These are phyloP conservation scores for Fusarium domesticum DNA, from an alignment of 2,329 filamentous ascomycete species.

Conservation along the genomic window DNA sequence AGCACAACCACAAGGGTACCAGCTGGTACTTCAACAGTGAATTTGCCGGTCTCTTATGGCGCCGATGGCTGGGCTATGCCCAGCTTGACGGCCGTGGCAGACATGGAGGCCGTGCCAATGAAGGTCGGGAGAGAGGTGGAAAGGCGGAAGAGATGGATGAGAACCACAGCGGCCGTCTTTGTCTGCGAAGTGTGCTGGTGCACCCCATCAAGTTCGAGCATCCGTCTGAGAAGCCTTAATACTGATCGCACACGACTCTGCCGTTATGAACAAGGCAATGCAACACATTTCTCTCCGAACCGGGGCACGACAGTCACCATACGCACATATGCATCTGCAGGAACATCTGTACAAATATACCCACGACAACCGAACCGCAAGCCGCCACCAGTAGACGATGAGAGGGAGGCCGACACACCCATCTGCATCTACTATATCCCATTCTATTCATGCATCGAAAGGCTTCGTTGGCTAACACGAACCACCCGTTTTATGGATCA, in stretches of 20 bases:
- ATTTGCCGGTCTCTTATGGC: constrained; percentile 75
- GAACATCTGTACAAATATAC: constrained; percentile 33
- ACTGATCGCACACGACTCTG: constrained; percentile 12
- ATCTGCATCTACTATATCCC: constrained; percentile 23
- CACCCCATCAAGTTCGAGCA: constrained; percentile 75
- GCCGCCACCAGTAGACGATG: constrained; percentile 21
- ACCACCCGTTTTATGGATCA: constrained; percentile 24
- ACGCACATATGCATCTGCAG: constrained; percentile 31
- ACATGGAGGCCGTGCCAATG: constrained; percentile 48
- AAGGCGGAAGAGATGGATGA: constrained; percentile 47
- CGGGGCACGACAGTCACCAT: constrained; percentile 29
- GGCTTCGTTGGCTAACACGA: neutral
- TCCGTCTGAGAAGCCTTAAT: constrained; percentile 40
- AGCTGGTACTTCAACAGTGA: constrained; percentile 83
- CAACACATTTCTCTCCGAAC: constrained; percentile 18
- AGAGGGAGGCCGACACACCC: constrained; percentile 23
- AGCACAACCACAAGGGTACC: constrained; percentile 79
- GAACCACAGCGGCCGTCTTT: constrained; percentile 63
- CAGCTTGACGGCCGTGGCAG: constrained; percentile 50
- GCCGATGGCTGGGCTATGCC: constrained; percentile 68
- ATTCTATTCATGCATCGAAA: constrained; percentile 11
- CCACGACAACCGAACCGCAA: constrained; percentile 26
- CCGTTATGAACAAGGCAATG: constrained; percentile 30
- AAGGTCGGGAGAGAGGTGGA: constrained; percentile 49
- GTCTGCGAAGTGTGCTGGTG: constrained; percentile 73